Evolutionary conservation across 306 rosid species (phyloP).

Genomic region (Mimosa bimucronata): DNA sequence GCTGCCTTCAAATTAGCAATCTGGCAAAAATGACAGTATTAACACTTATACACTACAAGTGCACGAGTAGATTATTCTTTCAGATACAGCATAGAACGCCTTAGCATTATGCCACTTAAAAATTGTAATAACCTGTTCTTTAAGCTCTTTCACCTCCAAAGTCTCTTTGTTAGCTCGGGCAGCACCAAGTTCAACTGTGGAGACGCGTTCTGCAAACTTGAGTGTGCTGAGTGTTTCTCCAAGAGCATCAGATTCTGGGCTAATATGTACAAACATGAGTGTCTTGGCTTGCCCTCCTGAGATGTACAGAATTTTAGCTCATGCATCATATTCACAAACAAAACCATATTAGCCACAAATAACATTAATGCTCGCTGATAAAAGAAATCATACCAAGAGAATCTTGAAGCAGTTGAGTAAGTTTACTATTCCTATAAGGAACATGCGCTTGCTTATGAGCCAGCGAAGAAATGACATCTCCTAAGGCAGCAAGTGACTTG

Average conservation of each 20-base stretch:
- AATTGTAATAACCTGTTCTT: conserved; percentile 73
- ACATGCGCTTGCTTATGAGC: conserved; percentile 86
- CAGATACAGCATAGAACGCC: background rate
- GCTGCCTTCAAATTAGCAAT: conserved; percentile 75
- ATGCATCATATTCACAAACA: background rate
- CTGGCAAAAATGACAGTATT: conserved; percentile 45
- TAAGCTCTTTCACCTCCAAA: conserved; percentile 78
- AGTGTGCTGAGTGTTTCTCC: conserved; percentile 92
- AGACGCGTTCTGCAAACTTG: conserved; percentile 94
- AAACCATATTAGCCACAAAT: conserved; percentile 34
- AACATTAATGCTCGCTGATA: conserved; percentile 26
- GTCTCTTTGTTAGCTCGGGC: conserved; percentile 82
- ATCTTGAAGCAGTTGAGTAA: conserved; percentile 95
- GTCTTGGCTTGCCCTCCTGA: conserved; percentile 98
- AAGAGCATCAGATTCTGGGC: conserved; percentile 77
- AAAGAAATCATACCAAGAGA: conserved; percentile 48
- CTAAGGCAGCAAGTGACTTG: conserved; percentile 95
- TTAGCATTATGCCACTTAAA: background rate
- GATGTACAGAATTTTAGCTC: conserved; percentile 3
- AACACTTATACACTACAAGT: conserved; percentile 12
- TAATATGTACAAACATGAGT: conserved; percentile 95
- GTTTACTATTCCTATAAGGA: conserved; percentile 96
- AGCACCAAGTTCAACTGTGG: conserved; percentile 93
- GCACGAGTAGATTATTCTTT: background rate
- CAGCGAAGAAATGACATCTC: conserved; percentile 94